These are phyloP conservation scores for Aeschynomene evenia DNA, from an alignment of 306 rosid genomes.

Conservation along the genomic window DNA sequence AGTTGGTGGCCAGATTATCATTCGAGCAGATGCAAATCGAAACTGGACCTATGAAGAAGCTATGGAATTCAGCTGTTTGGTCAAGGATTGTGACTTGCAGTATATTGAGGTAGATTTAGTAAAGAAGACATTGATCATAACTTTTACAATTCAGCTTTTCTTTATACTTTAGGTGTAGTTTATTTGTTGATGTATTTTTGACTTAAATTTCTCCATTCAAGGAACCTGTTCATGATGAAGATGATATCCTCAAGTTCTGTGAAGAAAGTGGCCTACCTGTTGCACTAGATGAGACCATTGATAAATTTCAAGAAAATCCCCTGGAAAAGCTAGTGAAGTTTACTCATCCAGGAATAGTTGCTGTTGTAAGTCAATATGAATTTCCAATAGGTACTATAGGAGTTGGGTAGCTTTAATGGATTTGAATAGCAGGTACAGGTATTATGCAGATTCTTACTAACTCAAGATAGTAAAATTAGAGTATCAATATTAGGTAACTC, in stretches of 20 bases:
- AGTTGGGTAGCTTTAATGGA: not conserved
- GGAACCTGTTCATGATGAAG: conserved; percentile 88
- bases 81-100: conserved; percentile 76
- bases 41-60: conserved; percentile 91
- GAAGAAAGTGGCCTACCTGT: conserved; percentile 83
- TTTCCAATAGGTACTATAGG: conserved; percentile 3
- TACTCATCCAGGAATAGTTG: conserved; percentile 82
- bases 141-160: not conserved
- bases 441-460: not conserved
- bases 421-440: conserved; percentile 3
- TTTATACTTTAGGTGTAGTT: not conserved
- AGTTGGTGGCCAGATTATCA: conserved; percentile 63
- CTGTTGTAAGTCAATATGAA: conserved; percentile 60
- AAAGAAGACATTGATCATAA: conserved; percentile 1
- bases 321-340: conserved; percentile 65
- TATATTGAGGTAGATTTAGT: conserved; percentile 71
- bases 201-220: conserved; percentile 38
- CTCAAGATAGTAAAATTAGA: not conserved
- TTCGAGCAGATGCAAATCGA: conserved; percentile 91
- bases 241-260: conserved; percentile 75
- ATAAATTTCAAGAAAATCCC: conserved; percentile 56
- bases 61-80: conserved; percentile 67
- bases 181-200: not conserved
- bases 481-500: not conserved
- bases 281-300: conserved; percentile 91